phyloP scores from a whole-genome alignment of 768 basidiomycete genomes.

The Boletus barrowsii region DNA sequence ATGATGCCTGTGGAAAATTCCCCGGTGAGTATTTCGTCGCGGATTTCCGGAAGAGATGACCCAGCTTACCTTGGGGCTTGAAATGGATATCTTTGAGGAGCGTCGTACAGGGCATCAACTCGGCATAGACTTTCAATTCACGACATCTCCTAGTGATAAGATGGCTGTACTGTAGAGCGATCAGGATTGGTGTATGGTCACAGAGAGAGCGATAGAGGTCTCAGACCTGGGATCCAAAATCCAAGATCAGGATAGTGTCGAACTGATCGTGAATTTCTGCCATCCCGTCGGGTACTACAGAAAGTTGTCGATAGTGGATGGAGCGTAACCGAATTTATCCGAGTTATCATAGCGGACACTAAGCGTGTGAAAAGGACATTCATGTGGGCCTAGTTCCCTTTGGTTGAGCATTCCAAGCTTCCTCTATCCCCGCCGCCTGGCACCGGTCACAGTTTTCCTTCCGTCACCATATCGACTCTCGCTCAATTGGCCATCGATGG shows the following conservation, averaged over 20 bases:
- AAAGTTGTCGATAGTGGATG: too few species aligned
- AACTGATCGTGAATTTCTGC: conserved; percentile 92
- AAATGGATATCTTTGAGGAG: conserved; percentile 84
- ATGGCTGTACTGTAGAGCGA: conserved; percentile 77
- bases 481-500: not conserved
- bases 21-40: not conserved
- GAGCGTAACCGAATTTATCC: too few species aligned
- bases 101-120: conserved; percentile 94
- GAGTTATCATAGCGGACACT: too few species aligned
- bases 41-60: not conserved
- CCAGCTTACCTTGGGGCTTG: conserved; percentile 83
- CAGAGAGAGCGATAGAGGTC: not conserved
- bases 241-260: conserved; percentile 93
- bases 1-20: conserved; percentile 67
- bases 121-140: conserved; percentile 95
- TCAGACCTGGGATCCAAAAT: conserved; percentile 93
- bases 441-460: not conserved
- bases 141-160: conserved; percentile 96
- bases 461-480: not conserved
- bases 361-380: too few species aligned
- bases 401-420: not conserved
- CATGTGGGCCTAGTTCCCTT: too few species aligned
- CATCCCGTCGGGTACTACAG: conserved; percentile 38
- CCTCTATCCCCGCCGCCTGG: not conserved
- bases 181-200: conserved; percentile 5